Conservation (phyloP, 2,329 filamentous ascomycete species). For the Aureobasidium uvarum region DNA sequence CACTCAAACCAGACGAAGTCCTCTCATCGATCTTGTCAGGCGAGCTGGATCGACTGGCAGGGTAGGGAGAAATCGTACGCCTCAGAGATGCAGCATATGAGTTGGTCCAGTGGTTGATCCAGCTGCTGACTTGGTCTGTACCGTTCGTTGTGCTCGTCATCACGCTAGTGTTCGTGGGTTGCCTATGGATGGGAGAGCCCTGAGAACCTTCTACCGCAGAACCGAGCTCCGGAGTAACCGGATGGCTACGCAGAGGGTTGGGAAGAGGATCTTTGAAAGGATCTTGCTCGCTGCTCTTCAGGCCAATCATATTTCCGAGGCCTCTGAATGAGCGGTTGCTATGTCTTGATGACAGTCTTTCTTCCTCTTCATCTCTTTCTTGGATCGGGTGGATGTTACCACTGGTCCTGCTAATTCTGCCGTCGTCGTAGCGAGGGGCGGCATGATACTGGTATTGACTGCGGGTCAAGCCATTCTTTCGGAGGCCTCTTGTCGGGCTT, state of each 20-base stretch:
- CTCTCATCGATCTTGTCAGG: slow-evolving; percentile 56
- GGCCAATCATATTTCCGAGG: slow-evolving; percentile 28
- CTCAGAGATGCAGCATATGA: slow-evolving; percentile 24
- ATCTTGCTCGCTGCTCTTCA: slow-evolving; percentile 36
- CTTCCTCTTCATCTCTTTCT: slow-evolving; percentile 60
- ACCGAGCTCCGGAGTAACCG: slow-evolving; percentile 35
- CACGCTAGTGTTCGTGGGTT: slow-evolving; percentile 31
- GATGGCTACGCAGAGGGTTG: slow-evolving; percentile 40
- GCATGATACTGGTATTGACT: slow-evolving; percentile 41
- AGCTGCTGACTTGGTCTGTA: slow-evolving; percentile 32
- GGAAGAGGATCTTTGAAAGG: slow-evolving; percentile 45
- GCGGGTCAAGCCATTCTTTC: slow-evolving; percentile 42
- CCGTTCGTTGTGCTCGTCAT: slow-evolving; percentile 28
- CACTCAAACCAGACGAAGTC: slow-evolving; percentile 57
- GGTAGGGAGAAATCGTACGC: slow-evolving; percentile 13
- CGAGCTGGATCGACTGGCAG: slow-evolving; percentile 41
- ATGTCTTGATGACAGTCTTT: slow-evolving; percentile 29
- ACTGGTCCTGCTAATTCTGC: slow-evolving; percentile 50
- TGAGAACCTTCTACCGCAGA: slow-evolving; percentile 9
- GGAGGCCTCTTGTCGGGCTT: slow-evolving; percentile 49
- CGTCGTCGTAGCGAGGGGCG: slow-evolving; percentile 49
- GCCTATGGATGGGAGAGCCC: slow-evolving; percentile 31
- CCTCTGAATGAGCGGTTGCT: slow-evolving; percentile 31
- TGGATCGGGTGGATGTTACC: slow-evolving; percentile 63
- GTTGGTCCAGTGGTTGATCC: slow-evolving; percentile 32